Evolutionary conservation across 2,329 filamentous ascomycete species (phyloP), one percentile per base, ranked within the genome.

Genomic region (Cladorrhinum sp.): DNA sequence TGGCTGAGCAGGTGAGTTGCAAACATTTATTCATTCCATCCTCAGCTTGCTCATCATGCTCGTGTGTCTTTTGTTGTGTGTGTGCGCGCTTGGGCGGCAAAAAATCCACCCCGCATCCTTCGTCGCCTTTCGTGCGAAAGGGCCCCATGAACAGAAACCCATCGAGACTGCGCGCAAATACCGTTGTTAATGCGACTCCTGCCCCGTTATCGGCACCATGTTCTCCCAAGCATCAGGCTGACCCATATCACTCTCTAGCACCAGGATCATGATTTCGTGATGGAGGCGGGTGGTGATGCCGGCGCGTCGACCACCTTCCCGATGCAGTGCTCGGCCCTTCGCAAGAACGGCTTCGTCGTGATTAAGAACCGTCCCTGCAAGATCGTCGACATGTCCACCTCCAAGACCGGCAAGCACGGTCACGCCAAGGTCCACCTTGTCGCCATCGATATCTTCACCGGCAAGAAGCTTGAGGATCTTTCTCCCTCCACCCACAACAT

Each of bases 371-470:
- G 95, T 74, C 96, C 95, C 74, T 99, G 95, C 93, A 99, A 98
- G 91, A 99, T 99, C 74, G 91, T 98, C 80, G 95, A 99, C 77
- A 99, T 99, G 96, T 96, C 92, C 72, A 99, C 95, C 84, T 99
- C 95, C 80, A 99, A 99, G 93, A 99, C 95, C 72, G 95, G 95
- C 83, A 99, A 99, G 92, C 95, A 99, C 90, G 95, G 95, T 80
- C 96, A 99, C 91, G 95, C 95, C 83, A 99, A 99, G 89, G 95
- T 99, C 79, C 94, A 99, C 83, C 84, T 99, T 73, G 90, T 97
- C 75, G 95, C 92, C 77, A 87, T 96, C 79, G 95, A 99, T 80
- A 98, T 99, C 85, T 99, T 99, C 89, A 99, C 93, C 70, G 86
- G 86, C 87, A 99, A 97, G 91, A 99, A 99, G 89, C 86, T 96